Conservation (phyloP, 169 alveolate genomes). For the Eimeria falciformis region DNA sequence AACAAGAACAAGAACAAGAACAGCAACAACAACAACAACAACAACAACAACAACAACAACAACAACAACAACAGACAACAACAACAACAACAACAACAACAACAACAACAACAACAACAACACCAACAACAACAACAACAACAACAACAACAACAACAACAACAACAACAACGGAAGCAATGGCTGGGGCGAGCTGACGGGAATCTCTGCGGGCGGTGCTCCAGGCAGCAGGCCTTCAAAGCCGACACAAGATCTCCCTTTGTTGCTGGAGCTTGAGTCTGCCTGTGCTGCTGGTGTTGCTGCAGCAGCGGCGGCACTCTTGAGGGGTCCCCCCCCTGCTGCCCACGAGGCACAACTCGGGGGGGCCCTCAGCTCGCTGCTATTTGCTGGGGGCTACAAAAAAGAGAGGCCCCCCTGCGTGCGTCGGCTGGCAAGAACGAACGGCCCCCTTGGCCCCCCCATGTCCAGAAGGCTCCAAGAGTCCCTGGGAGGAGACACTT, state of each 20-base stretch:
- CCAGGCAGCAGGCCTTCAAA: no score
- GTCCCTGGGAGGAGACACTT: slow-evolving; percentile 35
- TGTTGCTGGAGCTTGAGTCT: slow-evolving; percentile 31
- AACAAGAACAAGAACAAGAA: no score
- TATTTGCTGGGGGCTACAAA: slow-evolving; percentile 49
- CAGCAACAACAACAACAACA: background rate
- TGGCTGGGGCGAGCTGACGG: background rate
- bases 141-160: background rate
- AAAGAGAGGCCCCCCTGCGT: slow-evolving; percentile 50
- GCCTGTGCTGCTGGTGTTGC: slow-evolving; percentile 61
- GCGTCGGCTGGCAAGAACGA: slow-evolving; percentile 26
- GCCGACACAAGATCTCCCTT: background rate
- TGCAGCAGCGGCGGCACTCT: slow-evolving; percentile 62
- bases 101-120: slow-evolving; percentile 16
- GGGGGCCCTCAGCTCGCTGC: slow-evolving; percentile 46
- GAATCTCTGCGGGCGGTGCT: background rate
- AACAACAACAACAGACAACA: background rate
- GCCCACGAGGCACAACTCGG: slow-evolving; percentile 54
- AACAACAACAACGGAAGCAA: no score
- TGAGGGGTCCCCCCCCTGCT: slow-evolving; percentile 59
- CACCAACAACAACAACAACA: slow-evolving; percentile 11
- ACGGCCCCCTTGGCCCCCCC: slow-evolving; percentile 11
- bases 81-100: slow-evolving; percentile 5
- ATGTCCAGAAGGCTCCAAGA: background rate
- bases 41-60: background rate